These are phyloP conservation scores for Leccinum solheimii DNA, from an alignment of 1,284 basidiomycete species.

Conservation along the genomic window DNA sequence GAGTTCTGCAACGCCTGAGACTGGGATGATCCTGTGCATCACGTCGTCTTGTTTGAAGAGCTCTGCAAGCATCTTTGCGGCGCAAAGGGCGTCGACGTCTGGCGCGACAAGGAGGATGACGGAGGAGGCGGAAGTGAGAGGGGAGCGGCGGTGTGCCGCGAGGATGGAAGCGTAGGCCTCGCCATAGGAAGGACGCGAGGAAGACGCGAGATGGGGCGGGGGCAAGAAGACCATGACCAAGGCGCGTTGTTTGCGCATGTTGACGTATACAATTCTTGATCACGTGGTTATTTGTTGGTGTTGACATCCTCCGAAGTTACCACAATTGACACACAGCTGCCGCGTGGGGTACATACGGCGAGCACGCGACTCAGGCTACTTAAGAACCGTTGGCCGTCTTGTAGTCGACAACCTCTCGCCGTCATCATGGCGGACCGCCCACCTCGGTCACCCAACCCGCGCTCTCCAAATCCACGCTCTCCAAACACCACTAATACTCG, in stretches of 20 bases:
- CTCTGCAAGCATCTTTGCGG: slow-evolving; percentile 85
- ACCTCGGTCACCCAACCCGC: slow-evolving; percentile 35
- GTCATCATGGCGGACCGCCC: slow-evolving; percentile 40
- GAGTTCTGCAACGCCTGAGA: slow-evolving; percentile 82
- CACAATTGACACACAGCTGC: neutral
- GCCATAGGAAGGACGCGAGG: slow-evolving; percentile 66
- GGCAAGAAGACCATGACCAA: slow-evolving; percentile 64
- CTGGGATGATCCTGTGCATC: slow-evolving; percentile 88
- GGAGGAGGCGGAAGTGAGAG: slow-evolving; percentile 74
- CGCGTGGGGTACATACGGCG: slow-evolving; percentile 32
- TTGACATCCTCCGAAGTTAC: slow-evolving; percentile 10
- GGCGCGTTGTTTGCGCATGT: neutral
- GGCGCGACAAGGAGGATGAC: slow-evolving; percentile 86
- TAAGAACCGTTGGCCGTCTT: slow-evolving; percentile 21
- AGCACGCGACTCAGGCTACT: slow-evolving; percentile 35
- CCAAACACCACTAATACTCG: slow-evolving; percentile 34
- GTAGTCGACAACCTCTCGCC: slow-evolving; percentile 15
- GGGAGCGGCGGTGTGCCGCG: slow-evolving; percentile 69
- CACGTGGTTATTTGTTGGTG: slow-evolving; percentile 30
- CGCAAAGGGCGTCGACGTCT: slow-evolving; percentile 89
- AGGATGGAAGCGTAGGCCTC: slow-evolving; percentile 81
- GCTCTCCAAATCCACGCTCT: slow-evolving; percentile 34
- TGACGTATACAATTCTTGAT: neutral
- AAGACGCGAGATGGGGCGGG: slow-evolving; percentile 63
- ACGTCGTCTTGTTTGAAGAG: slow-evolving; percentile 94